A percentile compares a stretch with the other conserved stretches of the same genome.
Conservation (phyloP, 352 stramenopile species). For the Phytophthora ohioensis region DNA sequence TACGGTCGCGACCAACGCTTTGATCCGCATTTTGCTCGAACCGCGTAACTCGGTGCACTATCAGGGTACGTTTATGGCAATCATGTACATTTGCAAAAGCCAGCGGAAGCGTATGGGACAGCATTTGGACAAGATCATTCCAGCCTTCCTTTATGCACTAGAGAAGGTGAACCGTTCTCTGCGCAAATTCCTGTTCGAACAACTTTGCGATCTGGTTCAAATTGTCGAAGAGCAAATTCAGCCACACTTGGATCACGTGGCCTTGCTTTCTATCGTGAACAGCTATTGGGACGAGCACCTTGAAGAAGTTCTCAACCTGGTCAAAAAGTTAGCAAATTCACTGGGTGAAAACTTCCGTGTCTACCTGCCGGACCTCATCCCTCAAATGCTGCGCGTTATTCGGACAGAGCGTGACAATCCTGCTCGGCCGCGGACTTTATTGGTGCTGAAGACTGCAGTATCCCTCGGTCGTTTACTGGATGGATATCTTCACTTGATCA, state of each 20-base stretch:
- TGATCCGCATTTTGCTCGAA: constrained; percentile 98
- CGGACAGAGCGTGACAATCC: constrained; percentile 77
- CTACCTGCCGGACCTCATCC: constrained; percentile 90
- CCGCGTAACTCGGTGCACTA: constrained; percentile 96
- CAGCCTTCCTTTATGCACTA: constrained; percentile 96
- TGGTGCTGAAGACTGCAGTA: constrained; percentile 84
- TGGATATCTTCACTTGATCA: constrained; percentile 88
- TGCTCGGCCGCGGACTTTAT: constrained; percentile 72
- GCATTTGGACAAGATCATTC: constrained; percentile 98
- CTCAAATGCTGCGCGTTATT: constrained; percentile 89
- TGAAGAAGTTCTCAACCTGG: constrained; percentile 96
- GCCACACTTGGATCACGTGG: constrained; percentile 85
- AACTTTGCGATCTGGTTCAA: constrained; percentile 95
- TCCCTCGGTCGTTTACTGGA: constrained; percentile 80
- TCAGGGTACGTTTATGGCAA: constrained; percentile 96
- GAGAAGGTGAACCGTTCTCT: constrained; percentile 87
- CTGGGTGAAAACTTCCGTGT: constrained; percentile 89
- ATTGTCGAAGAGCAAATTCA: constrained; percentile 98
- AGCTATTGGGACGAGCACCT: constrained; percentile 94
- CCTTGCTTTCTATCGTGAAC: constrained; percentile 84
- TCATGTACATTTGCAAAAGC: constrained; percentile 99
- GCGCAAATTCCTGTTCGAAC: constrained; percentile 96
- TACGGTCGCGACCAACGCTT: constrained; percentile 95
- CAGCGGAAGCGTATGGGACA: constrained; percentile 94
- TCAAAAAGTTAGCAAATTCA: constrained; percentile 93